phyloP scores from a whole-genome alignment of 2,329 filamentous ascomycete genomes.

The Phoma sp. region DNA sequence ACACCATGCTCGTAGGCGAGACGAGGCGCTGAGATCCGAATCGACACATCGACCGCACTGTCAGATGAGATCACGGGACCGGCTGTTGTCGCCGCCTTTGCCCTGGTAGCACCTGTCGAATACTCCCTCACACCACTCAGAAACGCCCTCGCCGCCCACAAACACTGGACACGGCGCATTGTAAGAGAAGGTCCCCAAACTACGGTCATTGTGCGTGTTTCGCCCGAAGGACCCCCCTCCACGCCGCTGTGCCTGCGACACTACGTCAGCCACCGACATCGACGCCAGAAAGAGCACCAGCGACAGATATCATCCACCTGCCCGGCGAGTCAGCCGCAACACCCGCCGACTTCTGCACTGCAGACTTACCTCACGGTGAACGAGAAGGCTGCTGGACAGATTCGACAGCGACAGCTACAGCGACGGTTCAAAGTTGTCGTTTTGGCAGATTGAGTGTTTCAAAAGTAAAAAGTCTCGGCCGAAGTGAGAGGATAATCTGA shows the following conservation, averaged over 20 bases:
- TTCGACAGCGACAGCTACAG: not conserved
- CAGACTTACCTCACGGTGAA: no score
- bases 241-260: conserved; percentile 27
- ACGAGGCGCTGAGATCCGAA: conserved; percentile 29
- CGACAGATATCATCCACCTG: conserved; percentile 6
- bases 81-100: conserved; percentile 22
- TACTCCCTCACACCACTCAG: conserved; percentile 21
- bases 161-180: conserved; percentile 12
- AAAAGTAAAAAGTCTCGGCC: not conserved
- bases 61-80: conserved; percentile 40
- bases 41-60: conserved; percentile 18
- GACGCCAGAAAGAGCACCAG: conserved; percentile 17
- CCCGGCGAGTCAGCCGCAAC: conserved; percentile 11
- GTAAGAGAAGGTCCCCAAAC: conserved; percentile 24
- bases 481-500: conserved; percentile 17
- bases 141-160: conserved; percentile 17
- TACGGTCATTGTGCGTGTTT: conserved; percentile 19
- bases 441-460: not conserved
- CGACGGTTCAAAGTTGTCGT: no score
- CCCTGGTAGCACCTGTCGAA: conserved; percentile 35
- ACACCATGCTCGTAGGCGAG: conserved; percentile 33
- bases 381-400: not conserved
- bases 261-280: conserved; percentile 34
- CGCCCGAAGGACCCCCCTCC: conserved; percentile 19
- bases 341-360: not conserved